Conservation (phyloP, 495 filamentous ascomycete genomes). For the Penicillium paradoxum region DNA sequence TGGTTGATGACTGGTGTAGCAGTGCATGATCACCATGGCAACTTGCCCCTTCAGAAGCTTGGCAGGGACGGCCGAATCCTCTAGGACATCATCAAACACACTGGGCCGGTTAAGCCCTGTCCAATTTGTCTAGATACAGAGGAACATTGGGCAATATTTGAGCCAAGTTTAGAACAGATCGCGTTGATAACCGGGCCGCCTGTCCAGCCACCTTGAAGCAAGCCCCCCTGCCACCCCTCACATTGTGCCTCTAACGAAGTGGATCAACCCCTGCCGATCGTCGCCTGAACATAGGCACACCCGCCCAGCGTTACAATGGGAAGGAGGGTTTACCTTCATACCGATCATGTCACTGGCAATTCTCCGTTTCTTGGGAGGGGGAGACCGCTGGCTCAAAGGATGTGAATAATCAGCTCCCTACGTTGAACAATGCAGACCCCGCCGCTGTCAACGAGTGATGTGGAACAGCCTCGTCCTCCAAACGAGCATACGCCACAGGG, state of each 20-base stretch:
- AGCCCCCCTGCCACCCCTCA: slow-evolving; percentile 4
- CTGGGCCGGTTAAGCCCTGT: not conserved
- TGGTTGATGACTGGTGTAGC: not conserved
- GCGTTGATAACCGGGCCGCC: not conserved
- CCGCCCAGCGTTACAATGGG: slow-evolving; percentile 2
- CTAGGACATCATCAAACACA: not conserved
- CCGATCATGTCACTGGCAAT: slow-evolving; percentile 18
- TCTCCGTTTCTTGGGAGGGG: not conserved
- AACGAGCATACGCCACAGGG: slow-evolving; percentile 12
- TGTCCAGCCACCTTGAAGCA: not conserved
- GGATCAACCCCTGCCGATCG: slow-evolving; percentile 17
- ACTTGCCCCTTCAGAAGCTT: not conserved
- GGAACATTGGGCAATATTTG: not conserved
- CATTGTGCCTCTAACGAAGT: slow-evolving; percentile 7
- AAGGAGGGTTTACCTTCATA: slow-evolving; percentile 7
- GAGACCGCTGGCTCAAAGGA: not conserved
- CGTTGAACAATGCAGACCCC: not conserved
- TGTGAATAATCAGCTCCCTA: not conserved
- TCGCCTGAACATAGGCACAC: not conserved
- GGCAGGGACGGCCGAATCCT: not conserved
- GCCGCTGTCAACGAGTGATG: not conserved
- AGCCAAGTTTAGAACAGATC: not conserved
- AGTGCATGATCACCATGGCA: not conserved
- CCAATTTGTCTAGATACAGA: not conserved
- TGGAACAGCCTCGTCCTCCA: slow-evolving; percentile 1